Evolutionary conservation across 805 yeast genomes (phyloP), one percentile per base, ranked within the genome.

Genomic region (Lachancea kluyveri): DNA sequence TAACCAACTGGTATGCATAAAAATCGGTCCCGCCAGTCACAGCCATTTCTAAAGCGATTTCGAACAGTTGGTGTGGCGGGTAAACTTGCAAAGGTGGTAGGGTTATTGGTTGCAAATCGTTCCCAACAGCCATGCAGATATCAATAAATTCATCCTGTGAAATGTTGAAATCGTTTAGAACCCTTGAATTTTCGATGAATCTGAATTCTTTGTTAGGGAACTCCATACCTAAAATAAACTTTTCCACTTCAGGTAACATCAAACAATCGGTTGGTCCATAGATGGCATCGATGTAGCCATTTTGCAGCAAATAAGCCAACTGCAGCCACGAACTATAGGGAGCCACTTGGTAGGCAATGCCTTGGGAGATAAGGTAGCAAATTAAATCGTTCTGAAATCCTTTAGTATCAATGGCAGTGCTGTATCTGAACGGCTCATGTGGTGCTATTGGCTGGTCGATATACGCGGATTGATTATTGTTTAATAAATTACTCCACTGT

Each of bases 281-380:
- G 21, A 88, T 74, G 4, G 81, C 77, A 54, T 88, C 87, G 30
- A 90, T 71, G 27, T 65, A 59, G 0, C 64, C 66, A 29, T 64
- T 64, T 26, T 70, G 70, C 40, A 69, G 67, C 46, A 90, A 60
- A 48, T 85, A 86, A 5, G 82, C 74, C 46, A 92, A 65, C 57
- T 90, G 96, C 24, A 78, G 71, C 60, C 86, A 77, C 0, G 96
- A 75, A 26, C 77, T 68, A 50, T 77, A 87, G 4, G 97, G 97
- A 21, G 95, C 81, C 8, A 87, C 73, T 35, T 86, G 57, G 50
- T 70, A 88, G 37, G 78, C 80, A 8, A 84, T 59, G 3, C 64
- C 69, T 29, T 68, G 64, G 13, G 67, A 70, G 21, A 68, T 65
- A 36, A 90, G 72, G 33, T 72, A 70, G 15, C 64, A 59, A 36